Percentiles rank a stretch among this genome's conserved stretches.
Conservation (phyloP, 768 basidiomycete species). For the Naganishia friedmannii region DNA sequence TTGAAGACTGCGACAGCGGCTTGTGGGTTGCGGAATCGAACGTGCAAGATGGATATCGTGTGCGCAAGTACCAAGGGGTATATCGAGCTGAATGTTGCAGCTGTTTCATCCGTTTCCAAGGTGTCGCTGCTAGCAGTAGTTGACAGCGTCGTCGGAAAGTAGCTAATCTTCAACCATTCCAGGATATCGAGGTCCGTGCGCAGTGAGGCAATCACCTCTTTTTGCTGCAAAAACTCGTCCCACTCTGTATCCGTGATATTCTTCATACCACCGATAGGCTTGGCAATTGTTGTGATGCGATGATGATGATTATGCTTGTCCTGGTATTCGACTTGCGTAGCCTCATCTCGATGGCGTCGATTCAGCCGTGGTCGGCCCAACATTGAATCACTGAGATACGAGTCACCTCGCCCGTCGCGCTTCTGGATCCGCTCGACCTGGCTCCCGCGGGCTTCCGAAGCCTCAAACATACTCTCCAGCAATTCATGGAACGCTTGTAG, state of each 20-base stretch:
- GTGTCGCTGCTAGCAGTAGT: background rate
- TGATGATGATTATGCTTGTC: no score
- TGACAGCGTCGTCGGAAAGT: background rate
- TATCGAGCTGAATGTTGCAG: constrained; percentile 53
- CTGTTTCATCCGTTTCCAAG: background rate
- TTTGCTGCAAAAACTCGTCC: constrained; percentile 16
- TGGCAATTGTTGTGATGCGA: constrained; percentile 7
- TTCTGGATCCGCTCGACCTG: background rate
- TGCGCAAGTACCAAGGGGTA: constrained; percentile 74
- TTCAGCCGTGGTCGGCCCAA: background rate
- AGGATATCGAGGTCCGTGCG: constrained; percentile 24
- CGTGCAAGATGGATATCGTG: constrained; percentile 74
- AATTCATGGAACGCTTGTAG: constrained; percentile 22
- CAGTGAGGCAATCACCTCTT: constrained; percentile 5
- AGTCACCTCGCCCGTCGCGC: background rate
- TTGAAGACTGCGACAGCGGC: constrained; percentile 78
- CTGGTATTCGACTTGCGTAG: background rate
- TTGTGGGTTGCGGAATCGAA: constrained; percentile 73
- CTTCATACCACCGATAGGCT: constrained; percentile 5
- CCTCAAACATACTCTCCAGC: constrained; percentile 19
- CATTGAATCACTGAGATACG: constrained; percentile 11
- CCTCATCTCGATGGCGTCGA: background rate
- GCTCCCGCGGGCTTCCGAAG: constrained; percentile 4
- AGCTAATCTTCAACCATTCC: constrained; percentile 1
- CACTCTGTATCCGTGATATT: constrained; percentile 9